Evolutionary conservation across 83 land plant genomes (phyloP).

Genomic region (Isoetes engelmannii): DNA sequence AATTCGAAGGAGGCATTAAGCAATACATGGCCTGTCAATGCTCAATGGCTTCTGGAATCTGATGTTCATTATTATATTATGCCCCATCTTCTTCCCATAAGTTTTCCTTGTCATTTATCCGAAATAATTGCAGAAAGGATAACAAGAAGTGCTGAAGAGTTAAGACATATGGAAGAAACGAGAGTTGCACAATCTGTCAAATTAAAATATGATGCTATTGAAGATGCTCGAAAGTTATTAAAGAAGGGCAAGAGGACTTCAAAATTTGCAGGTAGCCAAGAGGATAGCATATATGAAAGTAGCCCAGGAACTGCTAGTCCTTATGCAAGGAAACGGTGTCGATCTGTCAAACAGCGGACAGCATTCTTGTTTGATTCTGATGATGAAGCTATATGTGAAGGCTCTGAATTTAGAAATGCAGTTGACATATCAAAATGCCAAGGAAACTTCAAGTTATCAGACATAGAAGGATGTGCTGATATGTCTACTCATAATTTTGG

Average conservation of each 20-base stretch:
- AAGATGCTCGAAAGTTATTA: constrained; percentile 16
- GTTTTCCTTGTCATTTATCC: constrained; percentile 41
- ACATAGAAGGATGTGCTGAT: no score
- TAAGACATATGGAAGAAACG: constrained; percentile 8
- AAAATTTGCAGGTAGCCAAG: no score
- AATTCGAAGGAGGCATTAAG: constrained; percentile 17
- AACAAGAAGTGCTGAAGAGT: constrained; percentile 5
- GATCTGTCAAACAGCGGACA: no score
- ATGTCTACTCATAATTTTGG: no score
- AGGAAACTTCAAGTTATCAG: no score
- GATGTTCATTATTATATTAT: constrained; percentile 47
- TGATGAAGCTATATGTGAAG: no score
- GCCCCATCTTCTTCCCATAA: constrained; percentile 48
- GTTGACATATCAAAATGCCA: no score
- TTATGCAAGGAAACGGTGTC: no score
- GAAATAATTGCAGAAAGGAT: constrained; percentile 4
- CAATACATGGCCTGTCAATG: constrained; percentile 19
- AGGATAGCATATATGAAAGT: no score
- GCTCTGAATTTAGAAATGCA: no score
- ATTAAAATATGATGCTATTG: constrained; percentile 13
- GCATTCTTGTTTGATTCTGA: no score
- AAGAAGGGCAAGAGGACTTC: neutral
- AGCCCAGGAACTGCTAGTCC: no score
- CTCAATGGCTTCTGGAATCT: constrained; percentile 32
- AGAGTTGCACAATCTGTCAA: neutral